Base-by-base conservation (phyloP, 768 basidiomycete species). In the Trametopsis cervina region DNA sequence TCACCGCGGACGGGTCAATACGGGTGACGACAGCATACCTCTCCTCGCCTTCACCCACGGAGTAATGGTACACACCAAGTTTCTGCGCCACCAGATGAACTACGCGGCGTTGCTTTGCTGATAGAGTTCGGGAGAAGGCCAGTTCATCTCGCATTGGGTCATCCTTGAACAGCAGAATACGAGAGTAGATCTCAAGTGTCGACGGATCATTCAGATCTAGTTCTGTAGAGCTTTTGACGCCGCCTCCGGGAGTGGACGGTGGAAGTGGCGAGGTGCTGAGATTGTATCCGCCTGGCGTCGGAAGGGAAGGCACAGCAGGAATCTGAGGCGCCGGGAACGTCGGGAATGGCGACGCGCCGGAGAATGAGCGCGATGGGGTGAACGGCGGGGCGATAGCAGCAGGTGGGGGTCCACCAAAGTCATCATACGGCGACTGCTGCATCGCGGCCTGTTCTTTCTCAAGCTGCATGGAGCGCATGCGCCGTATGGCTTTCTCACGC, bases 31-130 rank as follows among this genome's bases (percentile, higher is more conserved):
- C 91, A 10, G 92, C 96, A 60, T 91, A 89, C 51, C 94, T 73
- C 45, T 93, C 92, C 10, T 95, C 93, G 24, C 89, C 90, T 62
- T 90, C 89, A 3, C 95, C 95, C 9, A 93, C 77, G 21, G 89
- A 93, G 59, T 91, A 91, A 63, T 96, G 93, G 62, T 86, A 94
- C 17, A 99, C 87, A 48, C 92, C 93, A 22, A 99, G 75, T 68
- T 92, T 97, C 69, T 96, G 91, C 17, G 96, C 95, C 49, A 98
- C 87, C 49, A 98, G 76, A 64, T 99, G 95, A 24, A 99, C 95
- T 12, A 92, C 85, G 54, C 94, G 73, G 52, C 95, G 72, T 64
- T 97, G 93, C 63, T 87, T 87, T 18, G 91, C 79, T 25, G 78
- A 72, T 17, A 97, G 76, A 12, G 84, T 81, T 47, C 89, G 72